Evolutionary conservation across 2,329 filamentous ascomycete genomes (phyloP), one percentile per base, ranked within the genome.

Genomic region (Eurotiales sp.): DNA sequence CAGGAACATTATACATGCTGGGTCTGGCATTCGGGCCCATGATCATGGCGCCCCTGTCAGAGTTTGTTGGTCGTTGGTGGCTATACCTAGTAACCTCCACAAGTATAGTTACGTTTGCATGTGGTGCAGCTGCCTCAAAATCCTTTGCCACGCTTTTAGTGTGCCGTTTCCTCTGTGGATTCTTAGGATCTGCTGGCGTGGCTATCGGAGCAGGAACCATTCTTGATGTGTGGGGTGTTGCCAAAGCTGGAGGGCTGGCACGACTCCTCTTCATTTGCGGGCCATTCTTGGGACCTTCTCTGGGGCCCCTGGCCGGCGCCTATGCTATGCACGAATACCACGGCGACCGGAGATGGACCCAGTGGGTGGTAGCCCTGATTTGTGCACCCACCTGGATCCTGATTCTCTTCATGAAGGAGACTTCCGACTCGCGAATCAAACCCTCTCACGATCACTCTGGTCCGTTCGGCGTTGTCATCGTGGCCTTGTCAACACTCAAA

Each of bases 271-370:
- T 83, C 64, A 75, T 78, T 29, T 50, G 47, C 21, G 47, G 39
- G 12, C 81, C 87, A 32, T 88, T 88, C 59, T 77, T 80, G 1
- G 85, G 84, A 4, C 85, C 86, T 0, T 72, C 48, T 4, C 17
- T 56, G 15, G 56, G 49, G n/a, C 56, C 56, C 3, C 29, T 56
- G 41, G 50, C 17, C 30, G 56, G 56, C n/a, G 54, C 52, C 14
- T 58, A 58, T 50, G 25, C 45, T 27, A 39, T 57, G 30, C 37
- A 54, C 21, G 39, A 53, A 34, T 37, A 53, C 46, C 8, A 81
- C 10, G 68, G 82, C 29, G 83, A 84, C 55, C 88, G 85, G 85
- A 80, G 85, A 57, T 88, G 85, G 85, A 87, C 84, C 7, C 79
- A 85, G 72, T 88, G 85, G 61, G 67, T 86, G 58, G 82, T 87